phyloP scores from a whole-genome alignment of 2,329 filamentous ascomycete genomes.

The Xylaria sp. region DNA sequence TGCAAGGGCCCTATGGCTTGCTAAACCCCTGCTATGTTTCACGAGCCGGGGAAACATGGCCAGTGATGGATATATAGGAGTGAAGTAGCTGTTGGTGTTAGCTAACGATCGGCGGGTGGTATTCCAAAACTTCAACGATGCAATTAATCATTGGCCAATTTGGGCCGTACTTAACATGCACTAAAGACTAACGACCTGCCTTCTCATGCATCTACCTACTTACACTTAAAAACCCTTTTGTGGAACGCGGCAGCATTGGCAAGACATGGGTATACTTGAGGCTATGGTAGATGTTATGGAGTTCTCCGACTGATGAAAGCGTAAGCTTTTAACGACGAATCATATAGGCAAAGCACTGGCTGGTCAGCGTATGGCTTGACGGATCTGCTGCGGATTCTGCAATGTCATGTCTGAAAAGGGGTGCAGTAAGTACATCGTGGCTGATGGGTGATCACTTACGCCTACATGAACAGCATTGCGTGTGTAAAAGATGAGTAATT shows the following conservation, averaged over 20 bases:
- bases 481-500: conserved; percentile 11
- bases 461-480: background rate
- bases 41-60: conserved; percentile 23
- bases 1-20: conserved; percentile 15
- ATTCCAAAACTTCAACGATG: conserved; percentile 22
- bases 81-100: background rate
- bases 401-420: conserved; percentile 8
- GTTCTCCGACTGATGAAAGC: background rate
- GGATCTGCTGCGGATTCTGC: conserved; percentile 8
- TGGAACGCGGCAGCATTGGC: conserved; percentile 4
- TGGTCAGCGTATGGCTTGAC: conserved; percentile 23
- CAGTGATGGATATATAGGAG: conserved; percentile 13
- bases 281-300: background rate
- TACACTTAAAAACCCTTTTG: conserved; percentile 1
- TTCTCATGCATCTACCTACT: conserved; percentile 5
- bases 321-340: conserved; percentile 4
- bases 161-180: background rate
- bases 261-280: conserved; percentile 11
- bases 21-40: conserved; percentile 26
- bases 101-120: conserved; percentile 17
- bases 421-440: background rate
- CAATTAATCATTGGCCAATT: conserved; percentile 13
- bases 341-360: background rate
- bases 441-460: background rate
- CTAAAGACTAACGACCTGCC: conserved; percentile 3